Base-by-base conservation (phyloP, 2,329 filamentous ascomycete species). In the Tolypocladium nubicola region DNA sequence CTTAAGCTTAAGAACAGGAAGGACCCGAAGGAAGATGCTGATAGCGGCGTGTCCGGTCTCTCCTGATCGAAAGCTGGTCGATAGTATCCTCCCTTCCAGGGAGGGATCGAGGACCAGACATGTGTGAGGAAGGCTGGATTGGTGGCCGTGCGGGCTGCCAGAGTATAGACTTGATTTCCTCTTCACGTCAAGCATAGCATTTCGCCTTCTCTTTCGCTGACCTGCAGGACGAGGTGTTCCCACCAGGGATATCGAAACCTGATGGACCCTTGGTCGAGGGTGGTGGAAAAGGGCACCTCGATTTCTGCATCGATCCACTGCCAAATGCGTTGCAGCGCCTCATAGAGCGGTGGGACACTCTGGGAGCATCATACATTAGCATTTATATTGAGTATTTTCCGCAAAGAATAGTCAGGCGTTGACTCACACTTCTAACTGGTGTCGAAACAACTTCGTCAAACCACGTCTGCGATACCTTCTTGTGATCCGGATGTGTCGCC, bases 301-400 rank as follows among this genome's bases (percentile, higher is more conserved):
- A 69, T 59, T 13, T 70, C 67, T 9, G 49, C 45, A 33, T 68
- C 62, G 41, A 75, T 69, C 72, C 72, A 75, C 26, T 14, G 39
- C 66, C 71, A 71, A 23, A 73, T 72, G 39, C 68, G 61, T 54
- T 65, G 56, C 19, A 75, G 62, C 14, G 69, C 66, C 1, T 61
- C 55, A 54, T 69, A 72, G 7, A 74, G 63, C 16, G 73, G 73
- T 26, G 73, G 73, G 2, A 75, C 73, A 57, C 72, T 75, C 73
- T 75, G 47, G 45, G 33, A n/a, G 23, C 57, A 61, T 60, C 52
- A 52, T 40, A 40, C 16, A 59, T 58, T 53, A 60, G 60, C 59
- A 63, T 61, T 59, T 54, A 49, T 35, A n/a, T 16, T 8, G 9
- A 33, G 45, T 16, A 50, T 50, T 16, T 14, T 19, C 26, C 14